Conservation (phyloP, 2,329 filamentous ascomycete species). For the Arthrobotrys megalospora region DNA sequence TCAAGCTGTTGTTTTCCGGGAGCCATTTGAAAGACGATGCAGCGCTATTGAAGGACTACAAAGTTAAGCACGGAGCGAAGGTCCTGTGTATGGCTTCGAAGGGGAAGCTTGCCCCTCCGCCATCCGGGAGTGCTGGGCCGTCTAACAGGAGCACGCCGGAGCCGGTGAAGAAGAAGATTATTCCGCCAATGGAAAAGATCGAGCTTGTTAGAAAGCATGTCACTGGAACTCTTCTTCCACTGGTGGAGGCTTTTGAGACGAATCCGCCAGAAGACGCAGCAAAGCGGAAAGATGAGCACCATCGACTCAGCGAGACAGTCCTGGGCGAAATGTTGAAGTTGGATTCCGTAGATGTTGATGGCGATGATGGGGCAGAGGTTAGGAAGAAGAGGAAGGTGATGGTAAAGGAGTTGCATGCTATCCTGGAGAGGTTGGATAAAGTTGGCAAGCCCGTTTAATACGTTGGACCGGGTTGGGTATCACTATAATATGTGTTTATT, state of each 20-base stretch:
- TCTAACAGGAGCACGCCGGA: constrained; percentile 67
- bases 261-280: constrained; percentile 77
- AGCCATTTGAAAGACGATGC: constrained; percentile 62
- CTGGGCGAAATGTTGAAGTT: constrained; percentile 83
- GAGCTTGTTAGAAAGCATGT: constrained; percentile 78
- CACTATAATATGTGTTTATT: not conserved
- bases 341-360: constrained; percentile 81
- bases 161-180: constrained; percentile 64
- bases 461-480: not conserved
- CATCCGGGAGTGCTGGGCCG: constrained; percentile 66
- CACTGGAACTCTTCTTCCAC: constrained; percentile 75
- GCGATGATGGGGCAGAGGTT: constrained; percentile 73
- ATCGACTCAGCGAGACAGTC: constrained; percentile 81
- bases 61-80: constrained; percentile 62
- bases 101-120: constrained; percentile 23
- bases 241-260: constrained; percentile 74
- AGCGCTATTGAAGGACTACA: constrained; percentile 58
- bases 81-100: constrained; percentile 63
- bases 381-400: constrained; percentile 78
- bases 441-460: constrained; percentile 56
- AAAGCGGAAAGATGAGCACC: constrained; percentile 81
- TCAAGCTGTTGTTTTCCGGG: constrained; percentile 62
- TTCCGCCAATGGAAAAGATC: constrained; percentile 75
- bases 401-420: constrained; percentile 79
- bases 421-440: constrained; percentile 77